Conservation (phyloP, 1,284 basidiomycete genomes). For the Cryptococcus neoformans region DNA sequence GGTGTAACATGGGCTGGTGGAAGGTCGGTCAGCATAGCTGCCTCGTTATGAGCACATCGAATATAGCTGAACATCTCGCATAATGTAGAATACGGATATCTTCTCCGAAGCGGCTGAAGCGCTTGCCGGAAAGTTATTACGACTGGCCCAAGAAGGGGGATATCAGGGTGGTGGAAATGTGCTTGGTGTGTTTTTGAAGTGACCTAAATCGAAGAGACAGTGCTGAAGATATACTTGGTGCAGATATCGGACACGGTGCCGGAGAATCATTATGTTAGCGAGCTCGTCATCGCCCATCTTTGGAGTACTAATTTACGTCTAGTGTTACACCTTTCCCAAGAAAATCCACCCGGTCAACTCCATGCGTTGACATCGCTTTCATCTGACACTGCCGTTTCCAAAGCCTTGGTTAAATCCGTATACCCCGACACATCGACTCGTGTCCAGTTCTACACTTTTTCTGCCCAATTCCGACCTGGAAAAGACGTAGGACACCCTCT, state of each 20-base stretch:
- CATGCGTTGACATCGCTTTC: conserved; percentile 62
- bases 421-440: conserved; percentile 9
- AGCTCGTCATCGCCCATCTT: no score
- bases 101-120: conserved; percentile 64
- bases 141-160: conserved; percentile 50
- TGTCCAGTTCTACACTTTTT: conserved; percentile 25
- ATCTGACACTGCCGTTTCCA: conserved; percentile 55
- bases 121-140: conserved; percentile 57
- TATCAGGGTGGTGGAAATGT: conserved; percentile 49
- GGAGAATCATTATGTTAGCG: conserved; percentile 61
- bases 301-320: conserved; percentile 40
- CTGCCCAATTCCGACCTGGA: conserved; percentile 21
- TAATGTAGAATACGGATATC: conserved; percentile 48
- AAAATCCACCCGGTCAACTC: conserved; percentile 54
- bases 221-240: background rate
- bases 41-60: background rate
- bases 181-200: conserved; percentile 52
- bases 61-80: background rate
- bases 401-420: conserved; percentile 48
- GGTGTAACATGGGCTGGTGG: conserved; percentile 48
- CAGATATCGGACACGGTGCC: conserved; percentile 68
- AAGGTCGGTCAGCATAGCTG: conserved; percentile 18
- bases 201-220: background rate
- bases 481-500: conserved; percentile 38
- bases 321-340: conserved; percentile 41